These are phyloP conservation scores for Mycena filopes DNA, from an alignment of 768 basidiomycete species.

Conservation along the genomic window DNA sequence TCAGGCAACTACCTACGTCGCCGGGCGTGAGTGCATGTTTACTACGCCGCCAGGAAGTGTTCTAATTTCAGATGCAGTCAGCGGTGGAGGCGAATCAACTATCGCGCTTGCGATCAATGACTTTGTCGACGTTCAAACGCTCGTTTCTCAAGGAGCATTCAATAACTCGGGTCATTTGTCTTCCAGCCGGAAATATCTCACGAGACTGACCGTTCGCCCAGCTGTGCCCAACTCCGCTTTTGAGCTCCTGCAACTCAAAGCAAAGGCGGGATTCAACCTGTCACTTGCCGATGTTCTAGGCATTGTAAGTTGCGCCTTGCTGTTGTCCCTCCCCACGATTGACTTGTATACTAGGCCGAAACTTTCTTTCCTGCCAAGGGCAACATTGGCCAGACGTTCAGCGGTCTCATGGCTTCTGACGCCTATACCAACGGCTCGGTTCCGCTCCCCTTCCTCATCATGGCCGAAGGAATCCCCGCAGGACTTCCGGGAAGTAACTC, in stretches of 20 bases:
- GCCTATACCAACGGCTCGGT: slow-evolving; percentile 19
- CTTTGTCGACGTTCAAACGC: slow-evolving; percentile 19
- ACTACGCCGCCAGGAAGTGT: background rate
- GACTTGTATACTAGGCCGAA: background rate
- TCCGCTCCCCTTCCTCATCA: slow-evolving; percentile 22
- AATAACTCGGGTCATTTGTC: background rate
- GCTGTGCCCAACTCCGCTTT: slow-evolving; percentile 5
- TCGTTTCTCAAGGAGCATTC: slow-evolving; percentile 18
- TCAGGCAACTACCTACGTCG: slow-evolving; percentile 21
- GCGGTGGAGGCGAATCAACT: slow-evolving; percentile 9
- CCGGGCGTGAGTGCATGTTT: slow-evolving; percentile 15
- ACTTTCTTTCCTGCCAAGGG: slow-evolving; percentile 8
- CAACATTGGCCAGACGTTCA: slow-evolving; percentile 2
- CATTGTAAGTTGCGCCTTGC: background rate
- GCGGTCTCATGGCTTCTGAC: slow-evolving; percentile 10
- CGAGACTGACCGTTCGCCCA: background rate
- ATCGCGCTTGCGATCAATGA: slow-evolving; percentile 22
- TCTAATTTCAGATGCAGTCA: slow-evolving; percentile 18
- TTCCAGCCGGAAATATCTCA: background rate
- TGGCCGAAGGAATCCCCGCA: slow-evolving; percentile 19
- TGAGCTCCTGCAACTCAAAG: slow-evolving; percentile 15
- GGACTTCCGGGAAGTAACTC: slow-evolving; percentile 16
- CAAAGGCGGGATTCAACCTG: slow-evolving; percentile 19
- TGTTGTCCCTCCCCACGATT: background rate
- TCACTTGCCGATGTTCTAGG: slow-evolving; percentile 8